Percentiles rank a stretch among this genome's conserved stretches.
phyloP scores from a whole-genome alignment of 2,329 filamentous ascomycete genomes.

The Aspergillus calidoustus region DNA sequence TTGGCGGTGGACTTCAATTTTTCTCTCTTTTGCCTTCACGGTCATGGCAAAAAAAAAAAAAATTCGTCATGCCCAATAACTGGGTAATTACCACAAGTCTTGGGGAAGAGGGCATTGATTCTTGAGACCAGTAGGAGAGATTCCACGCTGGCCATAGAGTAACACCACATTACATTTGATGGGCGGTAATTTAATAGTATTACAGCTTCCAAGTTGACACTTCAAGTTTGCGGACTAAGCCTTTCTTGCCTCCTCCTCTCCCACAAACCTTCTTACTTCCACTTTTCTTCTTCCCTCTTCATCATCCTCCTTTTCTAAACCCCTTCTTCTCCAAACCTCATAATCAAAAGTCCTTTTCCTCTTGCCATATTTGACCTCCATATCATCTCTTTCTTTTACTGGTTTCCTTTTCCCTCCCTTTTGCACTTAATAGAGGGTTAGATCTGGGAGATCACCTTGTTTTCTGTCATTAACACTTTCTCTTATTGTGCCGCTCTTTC shows the following conservation, averaged over 20 bases:
- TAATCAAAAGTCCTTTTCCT: slow-evolving; percentile 21
- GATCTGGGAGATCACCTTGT: slow-evolving; percentile 32
- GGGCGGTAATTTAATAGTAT: slow-evolving; percentile 7
- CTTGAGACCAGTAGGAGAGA: background rate
- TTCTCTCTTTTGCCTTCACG: slow-evolving; percentile 10
- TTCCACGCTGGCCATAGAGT: slow-evolving; percentile 4
- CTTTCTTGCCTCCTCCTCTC: slow-evolving; percentile 24
- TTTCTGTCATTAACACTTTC: slow-evolving; percentile 34
- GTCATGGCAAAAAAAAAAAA: slow-evolving; percentile 7
- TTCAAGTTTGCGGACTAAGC: slow-evolving; percentile 18
- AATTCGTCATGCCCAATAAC: background rate
- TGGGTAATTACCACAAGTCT: background rate
- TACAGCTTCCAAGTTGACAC: slow-evolving; percentile 2
- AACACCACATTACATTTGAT: slow-evolving; percentile 5
- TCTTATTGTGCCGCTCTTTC: slow-evolving; percentile 34
- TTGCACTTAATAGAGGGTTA: slow-evolving; percentile 33
- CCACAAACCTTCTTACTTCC: slow-evolving; percentile 24
- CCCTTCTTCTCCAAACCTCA: slow-evolving; percentile 16
- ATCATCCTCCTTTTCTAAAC: slow-evolving; percentile 21
- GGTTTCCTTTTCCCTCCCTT: slow-evolving; percentile 22
- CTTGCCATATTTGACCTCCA: slow-evolving; percentile 17
- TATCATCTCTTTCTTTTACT: slow-evolving; percentile 23
- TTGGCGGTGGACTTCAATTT: slow-evolving; percentile 10
- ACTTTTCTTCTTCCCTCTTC: slow-evolving; percentile 35
- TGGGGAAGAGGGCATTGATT: background rate